Base-by-base conservation (phyloP, 441 rosid genomes). In the Mallotus japonicus region DNA sequence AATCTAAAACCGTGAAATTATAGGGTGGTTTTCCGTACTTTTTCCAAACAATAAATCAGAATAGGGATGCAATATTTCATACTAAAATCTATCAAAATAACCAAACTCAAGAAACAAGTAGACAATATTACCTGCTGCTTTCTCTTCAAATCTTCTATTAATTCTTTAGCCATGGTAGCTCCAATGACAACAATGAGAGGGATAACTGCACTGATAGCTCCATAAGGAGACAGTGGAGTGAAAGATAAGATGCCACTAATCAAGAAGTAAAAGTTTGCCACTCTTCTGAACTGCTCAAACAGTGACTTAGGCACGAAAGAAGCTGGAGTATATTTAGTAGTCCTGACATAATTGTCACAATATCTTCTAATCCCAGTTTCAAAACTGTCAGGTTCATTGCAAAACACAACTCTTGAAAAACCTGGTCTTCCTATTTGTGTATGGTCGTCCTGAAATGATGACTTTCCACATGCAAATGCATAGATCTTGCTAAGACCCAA, bases 281-380 rank as follows among this genome's bases (percentile, higher is more conserved):
- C 98, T 63, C 99, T 88, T 74, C 97, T 88, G 72, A 96, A 93
- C 82, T 96, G 99, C 85, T 96, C 98, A 65, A 93, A 96, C 80
- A 96, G 77, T 2, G 99, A 87, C 73, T 89, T 93, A 0, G 99
- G 99, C 22, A 96, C 70, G 83, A 96, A 92, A 2, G 98, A 85
- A 40, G 85, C 87, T 0, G 78, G 76, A 6, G 89, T 91, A 60
- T 93, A 95, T 85, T 96, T 96, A 0, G 98, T 92, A 63, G 91
- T 90, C 34, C 89, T 85, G 73, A 93, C 90, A 72, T 87, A 88
- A 73, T 96, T 96, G 19, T 75, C 82, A 8, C 55, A 60, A 68
- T 93, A 92, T 22, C 79, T 84, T 55, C 79, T 79, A 13, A 83
- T 76, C 68, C 76, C 83, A 0, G 97, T 74, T 70, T 85, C 95